Conservation (phyloP, 305 asterid species). For the Fraxinus baroniana region DNA sequence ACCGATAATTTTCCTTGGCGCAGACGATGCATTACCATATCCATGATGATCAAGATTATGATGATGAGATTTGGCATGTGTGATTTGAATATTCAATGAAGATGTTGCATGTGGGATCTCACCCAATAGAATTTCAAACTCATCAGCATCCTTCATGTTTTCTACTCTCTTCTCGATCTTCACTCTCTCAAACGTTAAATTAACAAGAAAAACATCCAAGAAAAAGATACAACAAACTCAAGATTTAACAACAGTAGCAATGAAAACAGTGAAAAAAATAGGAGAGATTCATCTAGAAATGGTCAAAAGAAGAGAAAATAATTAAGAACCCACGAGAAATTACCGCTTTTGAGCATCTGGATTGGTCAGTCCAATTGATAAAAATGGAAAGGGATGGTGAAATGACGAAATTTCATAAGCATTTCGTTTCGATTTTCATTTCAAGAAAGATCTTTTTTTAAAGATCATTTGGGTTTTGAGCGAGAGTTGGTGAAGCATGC, state of each 20-base stretch:
- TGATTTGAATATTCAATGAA: slow-evolving; percentile 30
- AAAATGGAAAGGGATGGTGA: background rate
- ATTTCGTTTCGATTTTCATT: background rate
- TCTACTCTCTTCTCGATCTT: slow-evolving; percentile 2
- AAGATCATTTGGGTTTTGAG: slow-evolving; percentile 25
- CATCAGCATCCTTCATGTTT: slow-evolving; percentile 55
- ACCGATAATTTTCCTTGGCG: slow-evolving; percentile 25
- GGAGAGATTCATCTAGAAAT: slow-evolving; percentile 12
- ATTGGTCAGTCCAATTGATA: slow-evolving; percentile 4
- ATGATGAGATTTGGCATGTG: background rate
- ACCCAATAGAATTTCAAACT: slow-evolving; percentile 63
- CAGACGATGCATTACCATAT: slow-evolving; percentile 33
- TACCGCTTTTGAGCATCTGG: slow-evolving; percentile 32
- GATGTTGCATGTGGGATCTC: slow-evolving; percentile 82
- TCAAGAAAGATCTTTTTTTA: background rate
- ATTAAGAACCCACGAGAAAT: slow-evolving; percentile 3
- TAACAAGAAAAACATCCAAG: background rate
- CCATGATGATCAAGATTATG: slow-evolving; percentile 18
- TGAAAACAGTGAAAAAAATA: slow-evolving; percentile 8
- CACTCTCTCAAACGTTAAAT: slow-evolving; percentile 8
- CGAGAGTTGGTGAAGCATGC: slow-evolving; percentile 30
- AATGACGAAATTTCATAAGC: slow-evolving; percentile 6
- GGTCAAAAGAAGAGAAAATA: background rate
- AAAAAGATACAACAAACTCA: background rate
- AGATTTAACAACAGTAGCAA: background rate